Conservation (phyloP, 148 eudicot genomes). For the Diospyros kaki region DNA sequence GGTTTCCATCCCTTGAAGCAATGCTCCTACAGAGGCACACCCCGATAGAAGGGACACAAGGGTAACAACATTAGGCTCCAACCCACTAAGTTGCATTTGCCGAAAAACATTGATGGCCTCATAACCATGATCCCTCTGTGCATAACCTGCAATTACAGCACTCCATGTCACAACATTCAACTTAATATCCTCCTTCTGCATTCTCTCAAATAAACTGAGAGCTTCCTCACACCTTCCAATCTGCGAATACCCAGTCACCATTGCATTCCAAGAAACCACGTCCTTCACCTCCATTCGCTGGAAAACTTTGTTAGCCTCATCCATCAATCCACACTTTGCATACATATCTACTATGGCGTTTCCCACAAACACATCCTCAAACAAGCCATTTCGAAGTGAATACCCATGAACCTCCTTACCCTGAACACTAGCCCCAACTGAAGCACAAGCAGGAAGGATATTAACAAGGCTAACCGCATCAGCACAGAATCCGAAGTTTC, state of each 20-base stretch:
- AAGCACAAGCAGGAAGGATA: constrained; percentile 61
- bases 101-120: constrained; percentile 61
- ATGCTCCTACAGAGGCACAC: constrained; percentile 60
- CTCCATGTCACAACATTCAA: constrained; percentile 74
- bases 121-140: constrained; percentile 62
- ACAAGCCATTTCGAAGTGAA: constrained; percentile 34
- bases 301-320: constrained; percentile 52
- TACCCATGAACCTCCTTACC: constrained; percentile 61
- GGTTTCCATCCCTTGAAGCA: constrained; percentile 57
- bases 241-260: constrained; percentile 72
- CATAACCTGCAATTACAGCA: constrained; percentile 77
- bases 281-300: constrained; percentile 56
- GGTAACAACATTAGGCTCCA: constrained; percentile 65
- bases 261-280: constrained; percentile 78
- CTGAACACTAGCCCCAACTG: constrained; percentile 15
- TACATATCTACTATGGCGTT: constrained; percentile 70
- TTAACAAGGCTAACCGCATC: constrained; percentile 67
- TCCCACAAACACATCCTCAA: constrained; percentile 59
- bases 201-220: constrained; percentile 52
- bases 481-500: constrained; percentile 20
- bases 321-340: constrained; percentile 64
- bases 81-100: constrained; percentile 44
- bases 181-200: constrained; percentile 43
- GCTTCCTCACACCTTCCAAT: constrained; percentile 61
- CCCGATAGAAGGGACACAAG: constrained; percentile 64